phyloP scores from a whole-genome alignment of 192 early-diverging fungal genomes.

The Coemansia sp. region DNA sequence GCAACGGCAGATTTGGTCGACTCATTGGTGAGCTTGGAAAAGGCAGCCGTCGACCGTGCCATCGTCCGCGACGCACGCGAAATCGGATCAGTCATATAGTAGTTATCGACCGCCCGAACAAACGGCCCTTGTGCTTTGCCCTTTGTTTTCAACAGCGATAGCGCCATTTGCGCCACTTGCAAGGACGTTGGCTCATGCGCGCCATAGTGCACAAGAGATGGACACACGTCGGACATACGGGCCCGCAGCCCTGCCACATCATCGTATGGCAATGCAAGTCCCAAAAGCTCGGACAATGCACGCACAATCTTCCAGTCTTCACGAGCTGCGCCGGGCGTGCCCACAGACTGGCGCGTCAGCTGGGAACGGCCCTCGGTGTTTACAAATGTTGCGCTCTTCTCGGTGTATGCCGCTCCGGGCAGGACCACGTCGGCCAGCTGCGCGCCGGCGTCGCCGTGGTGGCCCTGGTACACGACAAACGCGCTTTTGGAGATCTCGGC shows the following conservation, averaged over 20 bases:
- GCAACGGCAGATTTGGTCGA: too few species aligned
- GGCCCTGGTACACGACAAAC: constrained; percentile 99
- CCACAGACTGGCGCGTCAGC: constrained; percentile 88
- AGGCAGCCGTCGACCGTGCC: constrained; percentile 85
- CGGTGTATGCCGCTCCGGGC: constrained; percentile 94
- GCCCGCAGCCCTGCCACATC: constrained; percentile 77
- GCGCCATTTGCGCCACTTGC: constrained; percentile 60
- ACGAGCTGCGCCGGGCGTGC: constrained; percentile 83
- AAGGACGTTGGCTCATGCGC: constrained; percentile 58
- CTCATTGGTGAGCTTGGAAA: constrained; percentile 9
- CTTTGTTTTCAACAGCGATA: constrained; percentile 54
- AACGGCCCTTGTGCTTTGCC: constrained; percentile 49
- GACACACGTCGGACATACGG: constrained; percentile 85
- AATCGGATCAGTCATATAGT: constrained; percentile 94
- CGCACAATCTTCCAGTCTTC: constrained; percentile 99
- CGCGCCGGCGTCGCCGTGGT: constrained; percentile 97
- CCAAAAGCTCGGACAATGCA: constrained; percentile 90
- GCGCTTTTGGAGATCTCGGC: constrained; percentile 80
- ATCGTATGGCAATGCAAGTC: constrained; percentile 85
- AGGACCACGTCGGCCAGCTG: constrained; percentile 94
- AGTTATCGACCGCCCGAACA: constrained; percentile 74
- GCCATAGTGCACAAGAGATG: constrained; percentile 77
- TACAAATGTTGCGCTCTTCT: constrained; percentile 93
- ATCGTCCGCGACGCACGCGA: constrained; percentile 90
- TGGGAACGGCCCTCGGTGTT: constrained; percentile 98